Evolutionary conservation across 2,329 filamentous ascomycete species (phyloP), one percentile per base, ranked within the genome.

Genomic region (Colletotrichum karsti): DNA sequence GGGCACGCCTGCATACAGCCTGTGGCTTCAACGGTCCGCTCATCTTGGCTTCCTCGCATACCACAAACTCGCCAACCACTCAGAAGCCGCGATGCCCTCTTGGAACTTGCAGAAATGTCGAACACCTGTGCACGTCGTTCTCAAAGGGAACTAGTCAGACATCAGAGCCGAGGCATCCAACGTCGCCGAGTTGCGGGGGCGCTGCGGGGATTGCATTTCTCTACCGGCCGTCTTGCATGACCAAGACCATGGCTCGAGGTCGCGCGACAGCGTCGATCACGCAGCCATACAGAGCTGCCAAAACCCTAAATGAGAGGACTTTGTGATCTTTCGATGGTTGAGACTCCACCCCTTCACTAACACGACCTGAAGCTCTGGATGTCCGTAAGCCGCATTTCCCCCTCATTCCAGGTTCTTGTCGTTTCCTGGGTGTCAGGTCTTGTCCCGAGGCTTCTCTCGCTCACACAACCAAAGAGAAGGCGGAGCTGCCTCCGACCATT

Each of bases 81-180:
- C 9, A 55, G 24, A 18, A 9, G 3, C 12, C 13, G 13, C 2
- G 20, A 18, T 13, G 20, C 7, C n/a, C 28, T 41, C 20, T 62
- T 24, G 28, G 12, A 20, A n/a, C 20, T 13, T 51, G 9, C 24
- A 3, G 13, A 18, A 46, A 12, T n/a, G 37, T 18, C 33, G 10
- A 33, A n/a, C n/a, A 35, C 8, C 39, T 18, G 28, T 56, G 37
- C 39, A 35, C 18, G 48, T 13, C 39, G 37, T 44, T 22, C 59
- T 37, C 7, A 33, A 62, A 62, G 33, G 10, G 59, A 62, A 28
- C 26, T 62, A 46, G 39, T 37, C 28, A 18, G 37, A 13, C 28
- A 20, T n/a, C 39, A 24, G 28, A 60, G 55, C 61, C 61, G 61
- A 64, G 61, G 61, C 61, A 64, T 59, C 28, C 54, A 53, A 59